A percentile compares a stretch with the other conserved stretches of the same genome.
These are phyloP conservation scores for Dryas octopetala DNA, from an alignment of 306 rosid species.

Conservation along the genomic window DNA sequence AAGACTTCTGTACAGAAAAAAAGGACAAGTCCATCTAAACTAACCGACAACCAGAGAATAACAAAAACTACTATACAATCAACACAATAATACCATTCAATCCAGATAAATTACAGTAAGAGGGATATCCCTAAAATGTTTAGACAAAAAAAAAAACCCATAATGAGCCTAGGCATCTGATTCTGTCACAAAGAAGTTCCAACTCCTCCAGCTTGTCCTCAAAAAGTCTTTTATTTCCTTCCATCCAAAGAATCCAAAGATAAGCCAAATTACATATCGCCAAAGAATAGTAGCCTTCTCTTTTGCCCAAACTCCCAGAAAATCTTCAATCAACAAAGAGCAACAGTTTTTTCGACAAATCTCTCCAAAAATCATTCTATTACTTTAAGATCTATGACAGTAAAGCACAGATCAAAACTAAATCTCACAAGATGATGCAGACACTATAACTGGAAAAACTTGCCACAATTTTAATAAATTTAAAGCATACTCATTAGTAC, in stretches of 20 bases:
- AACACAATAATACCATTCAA: neutral
- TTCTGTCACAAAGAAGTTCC: neutral
- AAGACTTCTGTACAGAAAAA: neutral
- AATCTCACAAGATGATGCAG: neutral
- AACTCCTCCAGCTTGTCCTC: neutral
- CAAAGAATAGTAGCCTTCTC: neutral
- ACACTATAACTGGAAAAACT: neutral
- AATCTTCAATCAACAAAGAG: neutral
- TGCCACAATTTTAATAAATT: neutral
- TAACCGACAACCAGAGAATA: neutral
- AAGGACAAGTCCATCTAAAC: neutral
- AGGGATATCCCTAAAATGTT: neutral
- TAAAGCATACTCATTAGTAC: neutral
- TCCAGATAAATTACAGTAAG: neutral
- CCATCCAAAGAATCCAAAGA: conserved; percentile 1
- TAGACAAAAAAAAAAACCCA: neutral
- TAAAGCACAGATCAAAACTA: neutral
- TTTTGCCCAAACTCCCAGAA: neutral
- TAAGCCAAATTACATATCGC: neutral
- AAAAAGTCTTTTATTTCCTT: neutral
- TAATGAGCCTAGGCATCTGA: neutral
- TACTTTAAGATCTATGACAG: neutral
- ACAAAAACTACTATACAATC: neutral
- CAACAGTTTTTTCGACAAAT: neutral
- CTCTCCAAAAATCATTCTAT: neutral